Percentiles rank a stretch among this genome's conserved stretches.
These are phyloP conservation scores for Penicillium italicum DNA, from an alignment of 2,329 filamentous ascomycete species.

Conservation along the genomic window DNA sequence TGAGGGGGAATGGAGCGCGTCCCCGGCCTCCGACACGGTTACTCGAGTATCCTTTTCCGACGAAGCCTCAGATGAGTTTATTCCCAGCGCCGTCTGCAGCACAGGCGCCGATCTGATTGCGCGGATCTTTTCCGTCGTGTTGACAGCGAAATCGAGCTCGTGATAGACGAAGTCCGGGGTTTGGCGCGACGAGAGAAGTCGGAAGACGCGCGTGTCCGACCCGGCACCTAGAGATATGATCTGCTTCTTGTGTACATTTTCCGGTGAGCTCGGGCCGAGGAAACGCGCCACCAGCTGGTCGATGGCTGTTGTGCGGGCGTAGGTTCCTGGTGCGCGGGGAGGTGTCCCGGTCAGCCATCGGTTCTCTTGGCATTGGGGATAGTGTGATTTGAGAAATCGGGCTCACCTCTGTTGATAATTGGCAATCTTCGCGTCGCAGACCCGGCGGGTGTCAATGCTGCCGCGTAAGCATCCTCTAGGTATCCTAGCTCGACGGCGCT, in stretches of 20 bases:
- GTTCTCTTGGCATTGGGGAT: slow-evolving; percentile 1
- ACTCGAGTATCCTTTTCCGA: slow-evolving; percentile 25
- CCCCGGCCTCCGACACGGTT: slow-evolving; percentile 37
- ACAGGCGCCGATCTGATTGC: slow-evolving; percentile 35
- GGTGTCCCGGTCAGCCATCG: background rate
- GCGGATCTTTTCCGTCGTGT: slow-evolving; percentile 64
- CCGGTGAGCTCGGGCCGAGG: slow-evolving; percentile 45
- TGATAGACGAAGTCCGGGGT: slow-evolving; percentile 67
- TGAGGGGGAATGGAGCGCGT: slow-evolving; percentile 45
- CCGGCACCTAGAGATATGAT: slow-evolving; percentile 91
- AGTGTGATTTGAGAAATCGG: slow-evolving; percentile 9
- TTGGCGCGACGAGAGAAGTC: slow-evolving; percentile 55
- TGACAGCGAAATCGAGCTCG: slow-evolving; percentile 82
- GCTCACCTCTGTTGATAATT: slow-evolving; percentile 83
- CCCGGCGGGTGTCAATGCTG: slow-evolving; percentile 58
- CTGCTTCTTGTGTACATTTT: slow-evolving; percentile 50
- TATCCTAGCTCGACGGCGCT: slow-evolving; percentile 87
- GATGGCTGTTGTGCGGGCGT: slow-evolving; percentile 79
- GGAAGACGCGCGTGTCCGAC: slow-evolving; percentile 85
- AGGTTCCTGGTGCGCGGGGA: slow-evolving; percentile 64
- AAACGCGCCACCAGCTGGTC: slow-evolving; percentile 74
- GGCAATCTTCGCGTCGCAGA: slow-evolving; percentile 65
- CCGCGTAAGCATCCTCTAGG: slow-evolving; percentile 74
- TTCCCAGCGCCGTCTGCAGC: slow-evolving; percentile 32
- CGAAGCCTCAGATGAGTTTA: slow-evolving; percentile 17